These are phyloP conservation scores for Fusarium poae DNA, from an alignment of 2,329 filamentous ascomycete genomes.

Conservation along the genomic window DNA sequence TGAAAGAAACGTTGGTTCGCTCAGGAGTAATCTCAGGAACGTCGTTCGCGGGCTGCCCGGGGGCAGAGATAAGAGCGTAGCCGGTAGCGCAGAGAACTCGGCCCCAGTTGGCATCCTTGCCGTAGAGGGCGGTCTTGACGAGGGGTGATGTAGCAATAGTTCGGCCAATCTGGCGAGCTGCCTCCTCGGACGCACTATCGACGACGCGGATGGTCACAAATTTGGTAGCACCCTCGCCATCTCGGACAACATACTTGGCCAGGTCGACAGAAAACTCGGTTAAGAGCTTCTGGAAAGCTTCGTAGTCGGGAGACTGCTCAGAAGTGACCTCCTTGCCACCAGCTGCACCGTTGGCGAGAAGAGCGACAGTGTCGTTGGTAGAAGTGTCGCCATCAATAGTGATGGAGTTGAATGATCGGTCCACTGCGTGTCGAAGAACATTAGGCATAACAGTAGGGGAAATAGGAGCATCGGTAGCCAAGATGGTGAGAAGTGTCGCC, in stretches of 20 bases:
- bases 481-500: conserved; percentile 91
- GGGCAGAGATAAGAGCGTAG: conserved; percentile 76
- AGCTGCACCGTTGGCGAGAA: conserved; percentile 95
- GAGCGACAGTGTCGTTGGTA: conserved; percentile 94
- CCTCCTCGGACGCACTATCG: conserved; percentile 76
- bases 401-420: conserved; percentile 94
- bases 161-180: conserved; percentile 83
- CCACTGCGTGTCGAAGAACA: conserved; percentile 79
- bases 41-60: conserved; percentile 67
- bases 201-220: conserved; percentile 93
- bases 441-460: conserved; percentile 73
- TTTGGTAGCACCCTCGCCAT: conserved; percentile 97
- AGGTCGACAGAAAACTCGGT: conserved; percentile 85
- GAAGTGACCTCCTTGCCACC: conserved; percentile 75
- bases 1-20: conserved; percentile 81
- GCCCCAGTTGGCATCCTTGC: conserved; percentile 98
- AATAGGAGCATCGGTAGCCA: conserved; percentile 92
- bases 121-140: conserved; percentile 97
- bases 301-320: conserved; percentile 71
- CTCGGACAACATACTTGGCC: conserved; percentile 92
- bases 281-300: conserved; percentile 77
- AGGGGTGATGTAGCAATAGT: conserved; percentile 92
- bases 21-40: conserved; percentile 75
- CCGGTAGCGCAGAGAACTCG: conserved; percentile 95
- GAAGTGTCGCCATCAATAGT: conserved; percentile 97